These are phyloP conservation scores for Abelmoschus esculentus DNA, from an alignment of 345 rosid species.

Conservation along the genomic window DNA sequence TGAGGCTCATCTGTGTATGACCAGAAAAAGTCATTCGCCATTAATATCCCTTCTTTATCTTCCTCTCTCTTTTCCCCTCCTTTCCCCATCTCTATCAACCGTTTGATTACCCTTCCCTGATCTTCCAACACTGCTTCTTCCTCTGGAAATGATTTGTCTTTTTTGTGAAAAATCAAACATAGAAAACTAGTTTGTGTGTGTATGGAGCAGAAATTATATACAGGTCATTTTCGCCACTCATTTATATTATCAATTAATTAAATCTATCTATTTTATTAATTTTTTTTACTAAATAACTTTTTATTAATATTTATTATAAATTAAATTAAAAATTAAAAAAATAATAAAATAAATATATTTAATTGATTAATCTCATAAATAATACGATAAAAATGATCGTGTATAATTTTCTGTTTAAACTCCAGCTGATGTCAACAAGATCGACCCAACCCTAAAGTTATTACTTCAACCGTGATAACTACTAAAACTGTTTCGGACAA, in stretches of 20 bases:
- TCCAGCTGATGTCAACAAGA: not conserved
- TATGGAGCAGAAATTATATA: too few species aligned
- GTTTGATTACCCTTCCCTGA: slow-evolving; percentile 40
- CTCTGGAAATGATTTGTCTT: not conserved
- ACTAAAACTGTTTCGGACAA: not conserved
- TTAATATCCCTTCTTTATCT: slow-evolving; percentile 33
- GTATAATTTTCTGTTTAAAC: not conserved
- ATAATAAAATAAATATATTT: too few species aligned
- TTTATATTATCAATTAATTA: too few species aligned
- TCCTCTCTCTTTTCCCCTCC: slow-evolving; percentile 23
- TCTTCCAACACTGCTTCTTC: not conserved
- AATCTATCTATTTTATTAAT: too few species aligned
- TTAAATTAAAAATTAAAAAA: too few species aligned
- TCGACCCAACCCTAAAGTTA: too few species aligned
- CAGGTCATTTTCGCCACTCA: too few species aligned
- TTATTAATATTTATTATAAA: too few species aligned
- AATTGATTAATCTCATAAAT: not conserved
- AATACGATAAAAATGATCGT: too few species aligned
- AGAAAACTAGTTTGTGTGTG: too few species aligned
- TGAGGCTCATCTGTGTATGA: slow-evolving; percentile 90
- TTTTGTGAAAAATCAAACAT: not conserved
- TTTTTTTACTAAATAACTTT: too few species aligned
- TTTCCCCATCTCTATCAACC: slow-evolving; percentile 13
- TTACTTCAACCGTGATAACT: not conserved
- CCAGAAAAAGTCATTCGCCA: slow-evolving; percentile 90